Conservation (phyloP, 768 basidiomycete genomes). For the Amanita thiersii region DNA sequence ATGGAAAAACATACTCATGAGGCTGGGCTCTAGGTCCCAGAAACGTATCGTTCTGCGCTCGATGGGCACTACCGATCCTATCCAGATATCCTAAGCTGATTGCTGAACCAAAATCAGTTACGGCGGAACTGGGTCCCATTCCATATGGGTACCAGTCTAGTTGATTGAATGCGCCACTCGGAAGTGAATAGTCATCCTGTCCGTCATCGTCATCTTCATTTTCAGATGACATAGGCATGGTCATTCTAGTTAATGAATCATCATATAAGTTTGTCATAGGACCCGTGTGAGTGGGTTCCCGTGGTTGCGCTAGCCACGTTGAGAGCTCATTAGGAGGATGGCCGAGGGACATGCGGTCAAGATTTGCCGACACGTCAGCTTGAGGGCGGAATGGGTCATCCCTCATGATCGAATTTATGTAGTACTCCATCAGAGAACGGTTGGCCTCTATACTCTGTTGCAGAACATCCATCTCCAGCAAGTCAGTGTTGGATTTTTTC, state of each 20-base stretch:
- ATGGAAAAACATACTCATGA: conserved; percentile 35
- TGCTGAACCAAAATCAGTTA: conserved; percentile 17
- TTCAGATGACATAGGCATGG: too few species aligned
- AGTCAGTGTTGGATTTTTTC: background rate
- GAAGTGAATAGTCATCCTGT: background rate
- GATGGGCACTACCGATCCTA: conserved; percentile 35
- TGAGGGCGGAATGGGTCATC: conserved; percentile 1
- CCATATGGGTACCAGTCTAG: conserved; percentile 10
- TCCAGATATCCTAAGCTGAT: conserved; percentile 26
- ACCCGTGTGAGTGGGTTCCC: too few species aligned
- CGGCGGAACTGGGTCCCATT: conserved; percentile 14
- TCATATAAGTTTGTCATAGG: too few species aligned
- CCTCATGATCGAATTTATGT: background rate
- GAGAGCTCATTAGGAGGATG: background rate
- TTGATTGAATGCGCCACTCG: background rate
- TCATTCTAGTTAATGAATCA: too few species aligned
- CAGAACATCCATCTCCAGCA: conserved; percentile 1
- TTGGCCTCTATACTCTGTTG: background rate
- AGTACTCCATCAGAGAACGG: background rate
- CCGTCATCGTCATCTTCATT: background rate
- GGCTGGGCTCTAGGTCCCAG: conserved; percentile 35
- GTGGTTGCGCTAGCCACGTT: background rate
- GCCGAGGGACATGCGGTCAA: background rate
- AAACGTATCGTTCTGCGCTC: conserved; percentile 36
- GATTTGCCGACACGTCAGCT: background rate